Evolutionary conservation across 805 yeast species (phyloP), one percentile per base, ranked within the genome.

Genomic region (Priceomyces medius): DNA sequence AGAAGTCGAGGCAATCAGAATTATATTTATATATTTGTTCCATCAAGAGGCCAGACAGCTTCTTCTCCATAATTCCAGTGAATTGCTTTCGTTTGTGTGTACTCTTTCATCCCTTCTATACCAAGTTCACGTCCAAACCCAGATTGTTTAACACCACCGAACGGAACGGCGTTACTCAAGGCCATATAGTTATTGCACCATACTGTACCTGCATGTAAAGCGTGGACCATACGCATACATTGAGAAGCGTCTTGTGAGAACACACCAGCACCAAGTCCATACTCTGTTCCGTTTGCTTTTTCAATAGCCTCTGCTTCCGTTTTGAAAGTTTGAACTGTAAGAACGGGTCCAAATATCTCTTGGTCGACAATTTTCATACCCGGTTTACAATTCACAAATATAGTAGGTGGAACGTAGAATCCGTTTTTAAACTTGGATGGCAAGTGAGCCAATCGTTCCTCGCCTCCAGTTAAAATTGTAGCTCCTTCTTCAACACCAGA

Each of bases 311-410:
- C 90, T 37, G 79, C 83, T 48, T 80, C 84, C 20, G 80, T 68
- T 26, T 67, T 58, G 66, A 88, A 88, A 61, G 76, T 79, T 43
- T 83, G 78, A 26, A 84, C 71, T 5, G 81, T 72, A 18, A 83
- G 87, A 24, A 88, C 96, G 12, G 96, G 96, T 14, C 96, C 96
- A 61, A 88, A 88, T 43, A 88, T 86, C 64, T 88, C 96, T 63
- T 88, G 95, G 49, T 74, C 73, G 43, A 82, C 84, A 38, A 88
- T 77, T 45, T 75, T 69, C 79, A 83, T 81, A 23, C 73, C 61
- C 46, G 82, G 81, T 40, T 70, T 74, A 37, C 85, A 88, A 53
- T 85, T 85, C 18, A 82, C 74, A 53, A 87, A 86, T 31, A 88
- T 72, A 3, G 95, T 85, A 43, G 96, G 95, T 53, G 78, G 74